Evolutionary conservation across 768 basidiomycete genomes (phyloP).

Genomic region (Lactarius quietus): DNA sequence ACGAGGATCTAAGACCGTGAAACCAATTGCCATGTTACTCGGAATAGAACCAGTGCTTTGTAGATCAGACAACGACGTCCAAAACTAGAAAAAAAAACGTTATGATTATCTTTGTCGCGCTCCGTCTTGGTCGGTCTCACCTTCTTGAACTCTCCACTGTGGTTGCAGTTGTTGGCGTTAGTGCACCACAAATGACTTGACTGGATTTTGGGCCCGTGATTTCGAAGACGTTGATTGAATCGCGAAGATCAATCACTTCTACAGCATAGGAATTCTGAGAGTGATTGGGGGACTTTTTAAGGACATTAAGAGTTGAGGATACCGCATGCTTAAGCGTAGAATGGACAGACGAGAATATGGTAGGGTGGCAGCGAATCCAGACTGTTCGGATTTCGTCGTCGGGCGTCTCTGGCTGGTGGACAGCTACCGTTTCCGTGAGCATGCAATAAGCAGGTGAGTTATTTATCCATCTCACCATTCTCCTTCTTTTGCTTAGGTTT

Average conservation of each 20-base stretch:
- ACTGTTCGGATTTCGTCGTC: slow-evolving; percentile 40
- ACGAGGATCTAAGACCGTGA: slow-evolving; percentile 82
- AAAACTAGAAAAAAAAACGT: slow-evolving; percentile 47
- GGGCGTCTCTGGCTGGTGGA: slow-evolving; percentile 24
- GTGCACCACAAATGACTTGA: slow-evolving; percentile 49
- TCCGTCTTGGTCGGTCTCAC: slow-evolving; percentile 34
- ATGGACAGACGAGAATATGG: slow-evolving; percentile 56
- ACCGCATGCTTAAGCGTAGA: slow-evolving; percentile 48
- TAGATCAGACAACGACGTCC: slow-evolving; percentile 56
- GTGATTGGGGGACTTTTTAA: slow-evolving; percentile 29
- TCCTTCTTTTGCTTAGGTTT: slow-evolving; percentile 32
- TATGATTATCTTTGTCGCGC: not conserved
- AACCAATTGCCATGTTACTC: slow-evolving; percentile 71
- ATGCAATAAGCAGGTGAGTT: not conserved
- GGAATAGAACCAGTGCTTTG: slow-evolving; percentile 67
- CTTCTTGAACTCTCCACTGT: slow-evolving; percentile 55
- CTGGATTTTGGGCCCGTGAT: slow-evolving; percentile 84
- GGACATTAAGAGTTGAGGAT: slow-evolving; percentile 44
- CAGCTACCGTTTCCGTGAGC: slow-evolving; percentile 30
- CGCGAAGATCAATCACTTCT: slow-evolving; percentile 68
- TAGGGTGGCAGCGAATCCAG: slow-evolving; percentile 82
- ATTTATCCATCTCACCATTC: slow-evolving; percentile 1
- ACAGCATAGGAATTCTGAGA: slow-evolving; percentile 38
- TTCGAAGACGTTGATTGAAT: slow-evolving; percentile 77
- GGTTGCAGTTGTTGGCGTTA: slow-evolving; percentile 35